Base-by-base conservation (phyloP, 2,329 filamentous ascomycete species). In the Fusarium subtropicale region DNA sequence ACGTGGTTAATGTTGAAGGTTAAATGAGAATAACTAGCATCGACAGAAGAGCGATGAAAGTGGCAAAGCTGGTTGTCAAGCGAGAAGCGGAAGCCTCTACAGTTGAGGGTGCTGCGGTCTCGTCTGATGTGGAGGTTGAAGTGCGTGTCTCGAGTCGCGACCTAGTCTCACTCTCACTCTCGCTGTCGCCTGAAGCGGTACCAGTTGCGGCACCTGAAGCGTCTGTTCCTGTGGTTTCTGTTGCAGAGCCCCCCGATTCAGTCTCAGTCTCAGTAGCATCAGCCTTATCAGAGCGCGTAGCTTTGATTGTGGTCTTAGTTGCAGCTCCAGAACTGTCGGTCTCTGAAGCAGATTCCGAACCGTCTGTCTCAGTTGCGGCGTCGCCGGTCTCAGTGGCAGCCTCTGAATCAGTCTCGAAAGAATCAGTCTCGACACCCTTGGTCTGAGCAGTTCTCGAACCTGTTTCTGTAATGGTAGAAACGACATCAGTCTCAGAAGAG, bases 131-230 rank as follows among this genome's bases (percentile, higher is more conserved):
- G 31, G 26, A n/a, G 9, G 63, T 46, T 15, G 72, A 59, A 45
- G 72, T 74, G 33, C 68, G 72, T 30, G 72, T 74, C 51, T 64
- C 56, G 22, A 74, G 59, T 30, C 69, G 42, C 4, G 70, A 71
- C 34, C 24, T 59, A n/a, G 47, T 53, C 33, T 60, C 45, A 5
- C 33, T 59, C 28, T 28, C 39, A 22, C 9, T 42, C 9, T 22
- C 39, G n/a, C 22, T 24, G 13, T 42, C 20, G 13, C 39, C 15
- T 10, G 39, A 24, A 24, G 39, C 12, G 5, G 41, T 55, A n/a
- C 54, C 47, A 44, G 57, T 60, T 36, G 39, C 54, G 7, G 42
- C 20, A 15, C 30, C 22, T 11, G 52, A 24, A 38, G 52, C 38
- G 34, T 55, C 45, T 36, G 57, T 36, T 48, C 41, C 48, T 16